phyloP scores from a whole-genome alignment of 148 eudicot species.

The Talinum fruticosum region DNA sequence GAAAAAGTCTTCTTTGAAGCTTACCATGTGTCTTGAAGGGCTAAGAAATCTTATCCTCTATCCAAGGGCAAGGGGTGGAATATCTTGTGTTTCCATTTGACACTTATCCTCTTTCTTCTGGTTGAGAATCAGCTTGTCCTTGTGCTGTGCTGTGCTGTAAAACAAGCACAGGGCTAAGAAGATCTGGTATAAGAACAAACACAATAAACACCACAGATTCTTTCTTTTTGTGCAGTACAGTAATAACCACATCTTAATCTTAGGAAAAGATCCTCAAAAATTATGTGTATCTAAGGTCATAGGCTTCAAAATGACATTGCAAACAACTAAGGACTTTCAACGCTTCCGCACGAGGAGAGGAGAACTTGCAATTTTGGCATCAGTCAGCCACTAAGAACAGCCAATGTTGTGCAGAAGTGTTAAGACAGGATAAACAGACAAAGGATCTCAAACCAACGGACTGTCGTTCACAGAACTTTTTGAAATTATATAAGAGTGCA shows the following conservation, averaged over 20 bases:
- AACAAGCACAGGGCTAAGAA: conserved; percentile 13
- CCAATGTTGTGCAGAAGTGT: not conserved
- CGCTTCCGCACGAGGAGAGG: too few relatives aligned
- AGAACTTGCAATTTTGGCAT: not conserved
- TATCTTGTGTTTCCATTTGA: conserved; percentile 18
- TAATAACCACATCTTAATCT: conserved; percentile 2
- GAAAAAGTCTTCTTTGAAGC: not conserved
- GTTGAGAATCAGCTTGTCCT: conserved; percentile 21
- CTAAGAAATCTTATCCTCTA: conserved; percentile 36
- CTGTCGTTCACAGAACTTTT: conserved; percentile 7
- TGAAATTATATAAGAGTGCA: too few relatives aligned
- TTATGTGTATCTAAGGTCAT: not conserved
- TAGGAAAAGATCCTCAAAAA: not conserved
- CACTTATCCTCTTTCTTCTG: conserved; percentile 33
- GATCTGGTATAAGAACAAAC: conserved; percentile 4
- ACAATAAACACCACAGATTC: too few relatives aligned
- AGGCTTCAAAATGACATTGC: conserved; percentile 9
- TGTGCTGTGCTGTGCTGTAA: conserved; percentile 16
- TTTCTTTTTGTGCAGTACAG: too few relatives aligned
- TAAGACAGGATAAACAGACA: not conserved
- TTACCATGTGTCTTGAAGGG: conserved; percentile 15
- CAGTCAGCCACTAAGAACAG: not conserved
- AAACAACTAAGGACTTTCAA: not conserved
- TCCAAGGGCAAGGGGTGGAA: conserved; percentile 23
- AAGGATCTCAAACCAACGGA: not conserved